phyloP scores from a whole-genome alignment of 2,329 filamentous ascomycete species.

The Venturia aucupariae region DNA sequence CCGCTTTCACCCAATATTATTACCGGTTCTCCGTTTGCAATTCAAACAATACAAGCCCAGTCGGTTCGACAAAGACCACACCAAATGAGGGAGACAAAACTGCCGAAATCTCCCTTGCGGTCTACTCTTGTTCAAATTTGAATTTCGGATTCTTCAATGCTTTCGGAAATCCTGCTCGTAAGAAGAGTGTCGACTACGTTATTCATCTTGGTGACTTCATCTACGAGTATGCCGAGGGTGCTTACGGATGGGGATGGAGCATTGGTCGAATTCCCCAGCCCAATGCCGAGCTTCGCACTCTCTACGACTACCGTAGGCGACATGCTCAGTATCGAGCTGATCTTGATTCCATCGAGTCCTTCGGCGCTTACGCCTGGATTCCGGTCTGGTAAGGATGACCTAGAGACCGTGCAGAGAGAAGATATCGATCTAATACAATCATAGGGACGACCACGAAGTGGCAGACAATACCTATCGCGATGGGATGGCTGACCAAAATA shows the following conservation, averaged over 20 bases:
- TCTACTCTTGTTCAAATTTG: constrained; percentile 52
- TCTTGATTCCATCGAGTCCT: constrained; percentile 30
- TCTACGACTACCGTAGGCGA: constrained; percentile 38
- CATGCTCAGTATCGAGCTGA: constrained; percentile 34
- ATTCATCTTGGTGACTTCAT: constrained; percentile 35
- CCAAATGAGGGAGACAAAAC: constrained; percentile 49
- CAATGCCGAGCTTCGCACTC: constrained; percentile 29
- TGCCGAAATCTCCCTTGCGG: constrained; percentile 50
- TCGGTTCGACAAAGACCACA: constrained; percentile 63
- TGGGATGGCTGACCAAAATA: constrained; percentile 31
- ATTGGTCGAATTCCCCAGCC: constrained; percentile 26
- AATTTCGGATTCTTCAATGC: constrained; percentile 25
- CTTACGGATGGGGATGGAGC: constrained; percentile 28
- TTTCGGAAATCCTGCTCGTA: constrained; percentile 22
- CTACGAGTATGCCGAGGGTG: constrained; percentile 32
- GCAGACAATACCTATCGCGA: constrained; percentile 35
- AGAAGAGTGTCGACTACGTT: constrained; percentile 16
- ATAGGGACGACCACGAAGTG: constrained; percentile 23
- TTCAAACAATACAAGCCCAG: constrained; percentile 50
- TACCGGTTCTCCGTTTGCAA: constrained; percentile 63
- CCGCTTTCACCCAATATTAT: constrained; percentile 57
- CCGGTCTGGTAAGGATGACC: constrained; percentile 27
- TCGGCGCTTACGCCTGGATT: constrained; percentile 35
- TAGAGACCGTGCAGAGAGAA: constrained; percentile 14
- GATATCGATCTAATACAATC: background rate